Evolutionary conservation across 2,329 filamentous ascomycete genomes (phyloP).

Genomic region (Aspergillus flavus): DNA sequence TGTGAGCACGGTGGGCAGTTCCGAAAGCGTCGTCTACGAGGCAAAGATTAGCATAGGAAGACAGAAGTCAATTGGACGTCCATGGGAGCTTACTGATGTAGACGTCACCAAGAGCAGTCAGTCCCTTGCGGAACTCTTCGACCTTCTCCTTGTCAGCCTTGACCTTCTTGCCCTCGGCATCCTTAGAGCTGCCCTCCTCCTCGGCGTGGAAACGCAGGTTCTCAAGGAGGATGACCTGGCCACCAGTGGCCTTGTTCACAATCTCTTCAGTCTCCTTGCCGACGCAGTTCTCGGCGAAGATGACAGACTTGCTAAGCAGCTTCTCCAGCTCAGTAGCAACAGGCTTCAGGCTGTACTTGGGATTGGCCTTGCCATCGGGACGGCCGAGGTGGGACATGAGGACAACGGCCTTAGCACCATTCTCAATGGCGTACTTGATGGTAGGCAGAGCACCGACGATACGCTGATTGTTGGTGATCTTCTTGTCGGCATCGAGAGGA

Average conservation of each 20-base stretch:
- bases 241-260: conserved; percentile 78
- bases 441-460: conserved; percentile 94
- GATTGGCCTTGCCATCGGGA: conserved; percentile 83
- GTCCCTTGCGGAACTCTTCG: conserved; percentile 87
- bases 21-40: conserved; percentile 89
- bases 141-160: conserved; percentile 96
- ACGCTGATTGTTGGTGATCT: conserved; percentile 97
- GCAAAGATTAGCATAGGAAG: not conserved
- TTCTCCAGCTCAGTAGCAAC: conserved; percentile 91
- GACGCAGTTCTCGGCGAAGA: conserved; percentile 87
- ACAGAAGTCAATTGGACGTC: not conserved
- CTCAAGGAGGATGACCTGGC: conserved; percentile 88
- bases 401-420: conserved; percentile 88
- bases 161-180: conserved; percentile 91
- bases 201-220: conserved; percentile 98
- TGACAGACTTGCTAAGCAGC: conserved; percentile 79
- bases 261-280: conserved; percentile 87
- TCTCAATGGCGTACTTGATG: conserved; percentile 89
- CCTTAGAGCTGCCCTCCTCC: conserved; percentile 96
- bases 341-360: conserved; percentile 93
- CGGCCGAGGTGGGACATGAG: conserved; percentile 99
- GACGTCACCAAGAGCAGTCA: conserved; percentile 92
- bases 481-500: conserved; percentile 87
- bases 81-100: conserved; percentile 77
- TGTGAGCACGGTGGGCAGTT: conserved; percentile 97